phyloP scores from a whole-genome alignment of 768 basidiomycete species.

The Cyclocybe cylindracea region DNA sequence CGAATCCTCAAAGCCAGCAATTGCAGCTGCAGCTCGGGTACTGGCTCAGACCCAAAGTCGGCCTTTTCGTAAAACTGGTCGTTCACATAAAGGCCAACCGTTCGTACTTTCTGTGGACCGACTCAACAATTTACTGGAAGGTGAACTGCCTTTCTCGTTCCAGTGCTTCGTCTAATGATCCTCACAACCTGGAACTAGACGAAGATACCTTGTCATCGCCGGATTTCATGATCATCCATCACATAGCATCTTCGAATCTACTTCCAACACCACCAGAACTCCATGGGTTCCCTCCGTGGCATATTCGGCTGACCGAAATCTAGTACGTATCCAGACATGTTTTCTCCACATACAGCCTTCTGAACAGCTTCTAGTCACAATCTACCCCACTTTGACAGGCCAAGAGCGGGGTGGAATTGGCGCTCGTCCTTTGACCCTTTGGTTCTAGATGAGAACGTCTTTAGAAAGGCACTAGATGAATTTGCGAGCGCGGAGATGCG shows the following conservation, averaged over 20 bases:
- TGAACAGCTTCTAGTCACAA: conserved; percentile 28
- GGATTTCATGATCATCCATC: conserved; percentile 78
- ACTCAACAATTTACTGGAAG: conserved; percentile 58
- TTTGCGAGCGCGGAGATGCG: conserved; percentile 77
- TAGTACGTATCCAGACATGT: conserved; percentile 46
- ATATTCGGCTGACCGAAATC: conserved; percentile 79
- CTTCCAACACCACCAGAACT: conserved; percentile 57
- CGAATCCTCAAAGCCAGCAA: conserved; percentile 61
- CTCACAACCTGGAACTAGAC: conserved; percentile 31
- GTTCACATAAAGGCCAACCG: conserved; percentile 15
- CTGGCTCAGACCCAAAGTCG: conserved; percentile 37
- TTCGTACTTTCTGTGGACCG: conserved; percentile 44
- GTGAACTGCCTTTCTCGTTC: conserved; percentile 34
- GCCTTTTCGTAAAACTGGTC: conserved; percentile 18
- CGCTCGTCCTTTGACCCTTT: conserved; percentile 14
- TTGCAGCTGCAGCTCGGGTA: conserved; percentile 54
- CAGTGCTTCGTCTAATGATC: conserved; percentile 4
- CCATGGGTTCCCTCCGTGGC: conserved; percentile 84
- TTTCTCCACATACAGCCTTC: background rate
- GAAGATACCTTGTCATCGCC: conserved; percentile 61
- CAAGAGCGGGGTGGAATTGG: conserved; percentile 10
- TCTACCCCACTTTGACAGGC: conserved; percentile 14
- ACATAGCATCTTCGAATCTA: conserved; percentile 40
- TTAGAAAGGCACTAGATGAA: conserved; percentile 72
- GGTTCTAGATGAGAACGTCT: conserved; percentile 53